Percentiles rank a stretch among this genome's conserved stretches.
These are phyloP conservation scores for Bombardia bombarda DNA, from an alignment of 495 filamentous ascomycete species.

Conservation along the genomic window DNA sequence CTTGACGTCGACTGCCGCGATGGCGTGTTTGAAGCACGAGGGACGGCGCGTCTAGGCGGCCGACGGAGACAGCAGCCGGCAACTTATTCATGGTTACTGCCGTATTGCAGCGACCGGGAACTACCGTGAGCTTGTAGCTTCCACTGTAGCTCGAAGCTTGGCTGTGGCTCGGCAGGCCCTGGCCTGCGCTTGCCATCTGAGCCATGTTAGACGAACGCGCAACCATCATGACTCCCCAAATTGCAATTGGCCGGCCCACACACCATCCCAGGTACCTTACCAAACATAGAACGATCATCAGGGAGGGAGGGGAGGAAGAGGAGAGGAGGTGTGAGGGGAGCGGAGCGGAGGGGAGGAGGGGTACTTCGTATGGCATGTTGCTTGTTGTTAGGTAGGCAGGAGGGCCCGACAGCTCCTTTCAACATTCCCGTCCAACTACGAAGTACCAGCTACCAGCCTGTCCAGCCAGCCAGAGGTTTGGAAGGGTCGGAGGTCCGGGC, in stretches of 20 bases:
- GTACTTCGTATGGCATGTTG: too few species aligned
- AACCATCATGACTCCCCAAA: background rate
- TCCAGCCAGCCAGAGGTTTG: background rate
- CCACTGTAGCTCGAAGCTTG: too few species aligned
- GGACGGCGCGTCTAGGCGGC: too few species aligned
- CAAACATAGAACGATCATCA: too few species aligned
- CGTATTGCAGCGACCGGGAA: too few species aligned
- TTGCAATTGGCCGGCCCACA: background rate
- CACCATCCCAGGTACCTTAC: too few species aligned
- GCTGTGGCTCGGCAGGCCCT: too few species aligned
- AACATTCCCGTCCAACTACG: background rate
- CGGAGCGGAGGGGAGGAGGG: background rate
- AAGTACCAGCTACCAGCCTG: background rate
- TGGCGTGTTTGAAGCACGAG: background rate
- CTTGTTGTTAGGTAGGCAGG: background rate
- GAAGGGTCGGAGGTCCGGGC: constrained; percentile 15
- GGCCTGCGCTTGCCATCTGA: too few species aligned
- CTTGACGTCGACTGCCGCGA: background rate
- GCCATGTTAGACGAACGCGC: too few species aligned
- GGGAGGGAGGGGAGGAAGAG: background rate
- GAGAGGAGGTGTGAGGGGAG: background rate
- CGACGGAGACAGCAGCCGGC: too few species aligned
- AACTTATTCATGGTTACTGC: too few species aligned
- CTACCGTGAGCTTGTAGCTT: too few species aligned
- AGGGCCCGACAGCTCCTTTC: background rate